Evolutionary conservation across 202 grass and related monocot species (phyloP).

Genomic region (Bolboschoenoplectus hybrid): DNA sequence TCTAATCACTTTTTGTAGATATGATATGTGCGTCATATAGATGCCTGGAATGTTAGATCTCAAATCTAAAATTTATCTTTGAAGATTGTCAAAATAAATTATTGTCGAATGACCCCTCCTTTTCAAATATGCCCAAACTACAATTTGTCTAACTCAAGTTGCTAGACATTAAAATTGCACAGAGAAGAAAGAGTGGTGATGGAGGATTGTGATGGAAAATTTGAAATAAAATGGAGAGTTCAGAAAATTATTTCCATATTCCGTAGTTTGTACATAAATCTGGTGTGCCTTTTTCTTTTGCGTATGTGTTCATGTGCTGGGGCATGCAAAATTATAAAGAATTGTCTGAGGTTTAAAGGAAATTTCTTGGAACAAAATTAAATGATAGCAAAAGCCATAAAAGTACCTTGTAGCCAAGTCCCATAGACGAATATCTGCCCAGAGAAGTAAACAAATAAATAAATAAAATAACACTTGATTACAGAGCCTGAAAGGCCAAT

Average conservation of each 20-base stretch:
- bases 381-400: not conserved
- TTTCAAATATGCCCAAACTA: not conserved
- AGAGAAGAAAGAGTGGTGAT: not conserved
- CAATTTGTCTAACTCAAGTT: not conserved
- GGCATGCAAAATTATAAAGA: not conserved
- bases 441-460: not conserved
- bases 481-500: not conserved
- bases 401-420: slow-evolving; percentile 85
- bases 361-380: not conserved
- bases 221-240: not conserved
- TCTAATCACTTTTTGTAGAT: not conserved
- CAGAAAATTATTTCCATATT: not conserved
- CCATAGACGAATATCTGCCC: slow-evolving; percentile 89
- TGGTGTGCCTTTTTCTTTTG: not conserved
- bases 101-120: not conserved
- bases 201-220: not conserved
- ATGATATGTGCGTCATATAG: not conserved
- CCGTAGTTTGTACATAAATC: not conserved
- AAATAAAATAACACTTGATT: not conserved
- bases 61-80: not conserved
- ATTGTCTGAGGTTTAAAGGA: not conserved
- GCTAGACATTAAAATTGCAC: not conserved
- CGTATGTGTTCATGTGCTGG: not conserved
- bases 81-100: not conserved
- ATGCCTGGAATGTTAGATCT: not conserved